Evolutionary conservation across 2,329 filamentous ascomycete species (phyloP).

Genomic region (Pyricularia grisea): DNA sequence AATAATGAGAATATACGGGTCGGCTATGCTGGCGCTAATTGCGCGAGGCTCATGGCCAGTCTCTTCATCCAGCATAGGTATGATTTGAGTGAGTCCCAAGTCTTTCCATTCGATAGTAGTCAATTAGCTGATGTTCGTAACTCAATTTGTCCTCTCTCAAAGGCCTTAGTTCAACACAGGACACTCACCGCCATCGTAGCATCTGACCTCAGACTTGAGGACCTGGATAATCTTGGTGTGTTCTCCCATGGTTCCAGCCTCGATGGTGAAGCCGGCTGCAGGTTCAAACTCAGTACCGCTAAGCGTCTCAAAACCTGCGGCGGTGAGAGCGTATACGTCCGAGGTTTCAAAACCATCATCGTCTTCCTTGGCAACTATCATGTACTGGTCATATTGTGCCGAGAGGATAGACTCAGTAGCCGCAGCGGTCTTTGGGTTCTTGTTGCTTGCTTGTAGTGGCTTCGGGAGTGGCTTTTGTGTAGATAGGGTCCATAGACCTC

Average conservation of each 20-base stretch:
- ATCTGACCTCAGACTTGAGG: slow-evolving; percentile 75
- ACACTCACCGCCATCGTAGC: slow-evolving; percentile 74
- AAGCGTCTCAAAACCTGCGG: slow-evolving; percentile 63
- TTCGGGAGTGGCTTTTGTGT: slow-evolving; percentile 60
- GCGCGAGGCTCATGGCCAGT: slow-evolving; percentile 73
- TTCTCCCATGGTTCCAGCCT: slow-evolving; percentile 74
- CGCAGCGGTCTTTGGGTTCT: slow-evolving; percentile 19
- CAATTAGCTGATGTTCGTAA: neutral
- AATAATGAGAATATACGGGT: slow-evolving; percentile 76
- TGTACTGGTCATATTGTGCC: slow-evolving; percentile 63
- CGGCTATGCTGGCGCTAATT: slow-evolving; percentile 71
- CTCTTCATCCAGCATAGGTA: slow-evolving; percentile 87
- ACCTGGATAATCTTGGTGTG: slow-evolving; percentile 80
- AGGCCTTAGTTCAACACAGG: neutral
- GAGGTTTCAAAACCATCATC: slow-evolving; percentile 65
- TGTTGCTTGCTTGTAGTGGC: slow-evolving; percentile 37
- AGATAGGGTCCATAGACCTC: slow-evolving; percentile 73
- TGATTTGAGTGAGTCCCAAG: slow-evolving; percentile 79
- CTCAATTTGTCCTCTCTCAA: neutral
- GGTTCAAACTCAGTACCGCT: slow-evolving; percentile 85
- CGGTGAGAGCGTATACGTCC: slow-evolving; percentile 67
- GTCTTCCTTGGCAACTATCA: slow-evolving; percentile 71
- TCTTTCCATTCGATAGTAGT: slow-evolving; percentile 38
- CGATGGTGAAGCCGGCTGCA: slow-evolving; percentile 76
- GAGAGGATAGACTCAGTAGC: slow-evolving; percentile 47